Percentiles rank a stretch among this genome's conserved stretches.
phyloP scores from a whole-genome alignment of 768 basidiomycete genomes.

The Ramaria rubella region DNA sequence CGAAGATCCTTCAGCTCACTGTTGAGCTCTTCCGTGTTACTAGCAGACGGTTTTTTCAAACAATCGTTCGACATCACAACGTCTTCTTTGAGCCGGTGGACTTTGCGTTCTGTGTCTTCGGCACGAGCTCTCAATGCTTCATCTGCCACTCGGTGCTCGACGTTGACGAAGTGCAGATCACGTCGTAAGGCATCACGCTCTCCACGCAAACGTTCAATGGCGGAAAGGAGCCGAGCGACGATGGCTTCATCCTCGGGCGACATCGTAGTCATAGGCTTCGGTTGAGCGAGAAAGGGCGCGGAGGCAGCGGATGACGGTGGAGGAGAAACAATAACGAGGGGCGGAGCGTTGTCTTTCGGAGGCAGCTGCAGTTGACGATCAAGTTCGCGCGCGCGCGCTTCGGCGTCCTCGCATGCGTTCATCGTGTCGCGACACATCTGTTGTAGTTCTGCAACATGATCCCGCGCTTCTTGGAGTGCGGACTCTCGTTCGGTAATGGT shows the following conservation, averaged over 20 bases:
- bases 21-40: neutral
- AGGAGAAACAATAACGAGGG: constrained; percentile 20
- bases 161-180: constrained; percentile 60
- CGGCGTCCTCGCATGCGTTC: constrained; percentile 4
- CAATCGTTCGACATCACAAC: neutral
- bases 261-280: neutral
- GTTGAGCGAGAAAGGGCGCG: constrained; percentile 3
- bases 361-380: neutral
- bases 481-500: constrained; percentile 1
- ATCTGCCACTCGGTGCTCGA: constrained; percentile 58
- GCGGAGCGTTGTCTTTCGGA: constrained; percentile 14
- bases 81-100: constrained; percentile 22
- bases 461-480: neutral
- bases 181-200: constrained; percentile 60
- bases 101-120: constrained; percentile 10
- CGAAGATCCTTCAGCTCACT: neutral
- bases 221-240: constrained; percentile 51
- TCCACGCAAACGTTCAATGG: constrained; percentile 58
- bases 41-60: neutral
- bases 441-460: constrained; percentile 4
- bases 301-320: constrained; percentile 14
- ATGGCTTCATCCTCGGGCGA: constrained; percentile 25
- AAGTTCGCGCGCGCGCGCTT: constrained; percentile 7
- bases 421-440: constrained; percentile 6
- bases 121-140: constrained; percentile 44